These are phyloP conservation scores for Telfairia occidentalis DNA, from an alignment of 331 rosid genomes.

Conservation along the genomic window DNA sequence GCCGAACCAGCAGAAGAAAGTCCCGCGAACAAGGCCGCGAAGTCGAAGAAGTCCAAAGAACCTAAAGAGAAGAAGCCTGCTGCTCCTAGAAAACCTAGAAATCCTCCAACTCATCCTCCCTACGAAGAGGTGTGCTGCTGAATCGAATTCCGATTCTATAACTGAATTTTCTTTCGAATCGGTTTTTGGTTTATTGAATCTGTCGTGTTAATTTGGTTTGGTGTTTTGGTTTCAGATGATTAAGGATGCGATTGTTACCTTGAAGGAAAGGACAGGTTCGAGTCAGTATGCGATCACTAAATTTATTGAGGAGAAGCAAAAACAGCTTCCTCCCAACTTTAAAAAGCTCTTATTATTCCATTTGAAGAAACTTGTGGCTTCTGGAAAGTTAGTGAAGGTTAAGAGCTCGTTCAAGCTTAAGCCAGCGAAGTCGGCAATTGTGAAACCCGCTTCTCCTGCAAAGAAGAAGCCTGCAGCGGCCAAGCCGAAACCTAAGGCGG, in stretches of 20 bases:
- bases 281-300: slow-evolving; percentile 81
- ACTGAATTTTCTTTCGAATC: not conserved
- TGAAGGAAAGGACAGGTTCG: slow-evolving; percentile 69
- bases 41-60: slow-evolving; percentile 42
- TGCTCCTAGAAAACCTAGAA: slow-evolving; percentile 36
- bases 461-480: slow-evolving; percentile 36
- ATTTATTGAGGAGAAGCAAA: slow-evolving; percentile 65
- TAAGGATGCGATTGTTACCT: slow-evolving; percentile 59
- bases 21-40: slow-evolving; percentile 16
- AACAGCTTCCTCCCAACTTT: slow-evolving; percentile 57
- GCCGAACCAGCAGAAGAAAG: slow-evolving; percentile 25
- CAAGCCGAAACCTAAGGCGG: slow-evolving; percentile 30
- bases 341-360: slow-evolving; percentile 54
- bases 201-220: slow-evolving; percentile 12
- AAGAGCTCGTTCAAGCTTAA: slow-evolving; percentile 57
- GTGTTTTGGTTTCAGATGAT: slow-evolving; percentile 39
- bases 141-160: not conserved
- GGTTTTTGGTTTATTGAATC: not conserved
- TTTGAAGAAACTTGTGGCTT: slow-evolving; percentile 65
- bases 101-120: slow-evolving; percentile 50
- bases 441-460: slow-evolving; percentile 12
- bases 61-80: slow-evolving; percentile 41
- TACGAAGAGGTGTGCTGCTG: slow-evolving; percentile 55
- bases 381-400: slow-evolving; percentile 54
- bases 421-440: slow-evolving; percentile 13